phyloP scores from a whole-genome alignment of 441 rosid species.

The Oxalis stricta region DNA sequence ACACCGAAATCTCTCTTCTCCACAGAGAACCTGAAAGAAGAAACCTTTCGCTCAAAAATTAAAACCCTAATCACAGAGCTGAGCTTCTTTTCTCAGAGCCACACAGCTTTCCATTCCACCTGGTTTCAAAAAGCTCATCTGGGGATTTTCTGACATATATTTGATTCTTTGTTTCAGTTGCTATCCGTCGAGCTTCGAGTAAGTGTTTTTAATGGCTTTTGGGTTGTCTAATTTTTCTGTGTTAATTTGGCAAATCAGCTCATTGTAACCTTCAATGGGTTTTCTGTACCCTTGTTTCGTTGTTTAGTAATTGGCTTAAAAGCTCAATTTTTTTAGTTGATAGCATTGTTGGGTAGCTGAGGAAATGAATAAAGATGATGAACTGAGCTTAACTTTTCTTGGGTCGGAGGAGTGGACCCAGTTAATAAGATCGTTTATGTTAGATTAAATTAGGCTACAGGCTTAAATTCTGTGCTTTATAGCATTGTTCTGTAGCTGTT shows the following conservation, averaged over 20 bases:
- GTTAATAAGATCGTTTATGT: too few species aligned
- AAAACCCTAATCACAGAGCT: background rate
- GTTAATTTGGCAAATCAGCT: background rate
- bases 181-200: background rate
- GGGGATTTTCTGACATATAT: conserved; percentile 3
- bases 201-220: conserved; percentile 2
- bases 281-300: background rate
- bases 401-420: background rate
- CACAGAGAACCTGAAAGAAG: too few species aligned
- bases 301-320: background rate
- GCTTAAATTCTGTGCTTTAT: too few species aligned
- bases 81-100: too few species aligned
- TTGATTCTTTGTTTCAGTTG: background rate
- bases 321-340: background rate
- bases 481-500: too few species aligned
- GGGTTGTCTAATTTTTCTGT: background rate
- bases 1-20: background rate
- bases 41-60: conserved; percentile 9
- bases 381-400: background rate
- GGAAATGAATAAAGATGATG: background rate
- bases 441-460: too few species aligned
- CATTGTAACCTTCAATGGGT: background rate
- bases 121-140: background rate
- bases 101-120: background rate
- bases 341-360: background rate